Percentiles rank a stretch among this genome's conserved stretches.
Conservation (phyloP, 352 stramenopile genomes). For the Pythium brachiatum region DNA sequence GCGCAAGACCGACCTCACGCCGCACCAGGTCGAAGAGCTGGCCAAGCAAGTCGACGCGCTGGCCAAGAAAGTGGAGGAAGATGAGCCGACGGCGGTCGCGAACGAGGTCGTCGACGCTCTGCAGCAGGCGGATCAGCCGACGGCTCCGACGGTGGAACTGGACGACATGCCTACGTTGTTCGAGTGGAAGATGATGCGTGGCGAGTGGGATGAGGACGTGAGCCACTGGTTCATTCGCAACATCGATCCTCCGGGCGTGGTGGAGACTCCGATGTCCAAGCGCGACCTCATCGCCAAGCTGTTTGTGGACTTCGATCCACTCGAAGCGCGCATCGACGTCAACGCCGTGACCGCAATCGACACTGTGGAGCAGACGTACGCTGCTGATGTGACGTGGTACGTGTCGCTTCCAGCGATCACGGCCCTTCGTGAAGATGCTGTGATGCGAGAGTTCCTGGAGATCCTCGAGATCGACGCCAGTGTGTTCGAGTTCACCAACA, state of each 20-base stretch:
- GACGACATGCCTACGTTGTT: constrained; percentile 35
- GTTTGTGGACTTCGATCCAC: constrained; percentile 25
- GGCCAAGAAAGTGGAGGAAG: constrained; percentile 34
- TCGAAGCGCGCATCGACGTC: constrained; percentile 27
- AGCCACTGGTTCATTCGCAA: constrained; percentile 58
- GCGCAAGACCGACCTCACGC: constrained; percentile 45
- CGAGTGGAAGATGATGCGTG: constrained; percentile 62
- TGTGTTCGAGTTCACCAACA: constrained; percentile 35
- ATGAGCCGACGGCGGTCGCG: constrained; percentile 14
- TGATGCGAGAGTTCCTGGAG: constrained; percentile 33
- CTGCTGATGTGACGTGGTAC: constrained; percentile 35
- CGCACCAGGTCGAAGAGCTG: constrained; percentile 20
- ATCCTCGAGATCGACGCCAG: constrained; percentile 30
- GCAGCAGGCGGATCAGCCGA: background rate
- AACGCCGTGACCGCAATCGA: constrained; percentile 30
- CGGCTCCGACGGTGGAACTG: background rate
- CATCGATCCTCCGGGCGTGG: constrained; percentile 27
- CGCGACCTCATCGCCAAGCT: constrained; percentile 21
- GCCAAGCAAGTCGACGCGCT: constrained; percentile 35
- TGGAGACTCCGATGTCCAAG: constrained; percentile 3
- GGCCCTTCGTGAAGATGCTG: constrained; percentile 28
- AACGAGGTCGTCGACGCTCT: background rate
- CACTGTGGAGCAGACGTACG: constrained; percentile 31
- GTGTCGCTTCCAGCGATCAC: constrained; percentile 28
- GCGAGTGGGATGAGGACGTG: constrained; percentile 33